phyloP scores from a whole-genome alignment of 805 yeast species.

The Crinitomyces ghanaensis region DNA sequence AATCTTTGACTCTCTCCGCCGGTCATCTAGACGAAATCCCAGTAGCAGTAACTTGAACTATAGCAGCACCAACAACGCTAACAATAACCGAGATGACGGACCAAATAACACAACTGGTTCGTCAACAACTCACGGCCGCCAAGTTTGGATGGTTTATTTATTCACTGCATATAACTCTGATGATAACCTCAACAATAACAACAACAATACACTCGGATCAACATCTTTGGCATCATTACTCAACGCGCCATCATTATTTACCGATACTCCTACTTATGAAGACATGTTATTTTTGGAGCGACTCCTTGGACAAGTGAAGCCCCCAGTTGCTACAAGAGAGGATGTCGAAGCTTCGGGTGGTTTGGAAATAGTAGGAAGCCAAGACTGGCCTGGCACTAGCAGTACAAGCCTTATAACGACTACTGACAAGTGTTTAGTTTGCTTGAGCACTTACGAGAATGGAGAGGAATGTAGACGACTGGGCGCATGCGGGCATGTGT shows the following conservation, averaged over 20 bases:
- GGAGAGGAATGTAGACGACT: conserved; percentile 39
- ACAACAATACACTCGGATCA: no score
- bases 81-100: no score
- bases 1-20: no score
- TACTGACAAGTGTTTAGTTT: conserved; percentile 40
- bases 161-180: not conserved
- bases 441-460: conserved; percentile 37
- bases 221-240: no score
- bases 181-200: no score
- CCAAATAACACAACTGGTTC: no score
- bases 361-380: conserved; percentile 18
- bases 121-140: no score
- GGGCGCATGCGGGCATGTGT: conserved; percentile 36
- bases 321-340: conserved; percentile 32
- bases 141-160: no score
- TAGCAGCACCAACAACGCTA: no score
- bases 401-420: no score
- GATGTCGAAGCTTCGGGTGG: conserved; percentile 34
- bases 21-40: no score
- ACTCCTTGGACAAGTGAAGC: conserved; percentile 36
- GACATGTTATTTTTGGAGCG: conserved; percentile 38
- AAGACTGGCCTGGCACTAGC: conserved; percentile 10
- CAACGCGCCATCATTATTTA: conserved; percentile 38
- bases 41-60: no score
- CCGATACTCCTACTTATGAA: conserved; percentile 41